phyloP scores from a whole-genome alignment of 2,329 filamentous ascomycete species.

The Fusarium duplospermum region DNA sequence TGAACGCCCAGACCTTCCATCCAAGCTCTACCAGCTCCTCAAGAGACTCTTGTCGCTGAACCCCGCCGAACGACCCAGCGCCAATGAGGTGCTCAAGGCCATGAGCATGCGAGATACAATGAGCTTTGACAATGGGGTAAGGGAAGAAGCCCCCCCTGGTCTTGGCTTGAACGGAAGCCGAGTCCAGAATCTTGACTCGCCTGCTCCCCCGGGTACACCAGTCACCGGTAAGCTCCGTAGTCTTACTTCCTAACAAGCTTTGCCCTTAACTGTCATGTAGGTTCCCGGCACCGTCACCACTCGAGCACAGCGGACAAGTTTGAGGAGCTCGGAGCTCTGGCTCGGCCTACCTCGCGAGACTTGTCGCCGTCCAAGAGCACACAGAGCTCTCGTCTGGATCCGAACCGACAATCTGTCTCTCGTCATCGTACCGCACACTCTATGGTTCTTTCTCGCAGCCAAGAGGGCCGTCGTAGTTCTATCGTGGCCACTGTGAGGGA shows the following conservation, averaged over 20 bases:
- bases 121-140: constrained; percentile 56
- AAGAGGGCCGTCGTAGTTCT: constrained; percentile 47
- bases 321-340: constrained; percentile 35
- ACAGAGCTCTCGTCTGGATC: constrained; percentile 26
- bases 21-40: constrained; percentile 86
- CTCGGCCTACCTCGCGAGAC: constrained; percentile 30
- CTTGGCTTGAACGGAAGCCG: constrained; percentile 57
- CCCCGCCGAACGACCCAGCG: constrained; percentile 81
- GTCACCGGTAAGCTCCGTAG: constrained; percentile 53
- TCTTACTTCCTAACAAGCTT: constrained; percentile 37
- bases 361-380: constrained; percentile 27
- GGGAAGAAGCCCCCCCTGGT: constrained; percentile 51
- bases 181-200: constrained; percentile 68
- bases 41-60: constrained; percentile 83
- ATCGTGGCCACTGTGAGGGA: constrained; percentile 25
- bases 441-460: constrained; percentile 56
- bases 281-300: constrained; percentile 44
- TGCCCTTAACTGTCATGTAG: constrained; percentile 47
- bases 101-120: constrained; percentile 80
- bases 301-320: constrained; percentile 41
- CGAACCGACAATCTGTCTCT: constrained; percentile 14
- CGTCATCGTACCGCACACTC: constrained; percentile 43
- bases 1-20: constrained; percentile 83
- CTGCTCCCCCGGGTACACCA: constrained; percentile 61
- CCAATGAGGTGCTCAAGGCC: constrained; percentile 83